Percentiles rank a stretch among this genome's conserved stretches.
These are phyloP conservation scores for Leccinum uliginosum DNA, from an alignment of 768 basidiomycete species.

Conservation along the genomic window DNA sequence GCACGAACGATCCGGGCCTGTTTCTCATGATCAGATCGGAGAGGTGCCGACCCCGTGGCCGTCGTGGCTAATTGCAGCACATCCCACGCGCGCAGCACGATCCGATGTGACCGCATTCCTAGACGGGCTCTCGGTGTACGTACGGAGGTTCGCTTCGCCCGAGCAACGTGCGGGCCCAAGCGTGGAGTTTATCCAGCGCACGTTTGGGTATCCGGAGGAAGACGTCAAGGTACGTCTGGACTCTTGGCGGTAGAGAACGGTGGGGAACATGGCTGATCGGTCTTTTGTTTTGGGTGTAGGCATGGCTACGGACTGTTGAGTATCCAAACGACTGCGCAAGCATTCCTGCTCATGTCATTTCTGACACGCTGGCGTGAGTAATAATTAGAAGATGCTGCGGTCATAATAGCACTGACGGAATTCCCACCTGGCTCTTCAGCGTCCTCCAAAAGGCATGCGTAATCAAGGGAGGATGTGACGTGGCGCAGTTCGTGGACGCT, in stretches of 20 bases:
- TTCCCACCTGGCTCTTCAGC: constrained; percentile 34
- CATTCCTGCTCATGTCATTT: constrained; percentile 62
- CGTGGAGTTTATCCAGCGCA: constrained; percentile 69
- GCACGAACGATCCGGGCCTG: neutral
- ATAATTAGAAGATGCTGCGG: neutral
- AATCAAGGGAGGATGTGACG: constrained; percentile 53
- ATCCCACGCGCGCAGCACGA: constrained; percentile 57
- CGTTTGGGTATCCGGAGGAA: constrained; percentile 76
- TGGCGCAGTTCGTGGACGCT: constrained; percentile 54
- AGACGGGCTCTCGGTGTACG: constrained; percentile 54
- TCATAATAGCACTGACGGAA: neutral
- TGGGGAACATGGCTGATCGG: neutral
- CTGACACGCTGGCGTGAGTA: constrained; percentile 65
- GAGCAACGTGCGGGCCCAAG: constrained; percentile 55
- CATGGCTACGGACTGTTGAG: constrained; percentile 77
- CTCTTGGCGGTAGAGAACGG: neutral
- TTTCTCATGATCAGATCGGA: constrained; percentile 51
- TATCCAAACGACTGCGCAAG: constrained; percentile 65
- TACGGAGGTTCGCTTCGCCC: constrained; percentile 59
- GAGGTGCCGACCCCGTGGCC: constrained; percentile 94
- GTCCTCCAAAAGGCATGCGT: constrained; percentile 75
- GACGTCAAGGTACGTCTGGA: constrained; percentile 62
- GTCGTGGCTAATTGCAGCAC: constrained; percentile 92
- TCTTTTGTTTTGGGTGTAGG: constrained; percentile 35
- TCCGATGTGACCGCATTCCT: constrained; percentile 57